phyloP scores from a whole-genome alignment of 352 stramenopile genomes.

The Phytophthora capsici region DNA sequence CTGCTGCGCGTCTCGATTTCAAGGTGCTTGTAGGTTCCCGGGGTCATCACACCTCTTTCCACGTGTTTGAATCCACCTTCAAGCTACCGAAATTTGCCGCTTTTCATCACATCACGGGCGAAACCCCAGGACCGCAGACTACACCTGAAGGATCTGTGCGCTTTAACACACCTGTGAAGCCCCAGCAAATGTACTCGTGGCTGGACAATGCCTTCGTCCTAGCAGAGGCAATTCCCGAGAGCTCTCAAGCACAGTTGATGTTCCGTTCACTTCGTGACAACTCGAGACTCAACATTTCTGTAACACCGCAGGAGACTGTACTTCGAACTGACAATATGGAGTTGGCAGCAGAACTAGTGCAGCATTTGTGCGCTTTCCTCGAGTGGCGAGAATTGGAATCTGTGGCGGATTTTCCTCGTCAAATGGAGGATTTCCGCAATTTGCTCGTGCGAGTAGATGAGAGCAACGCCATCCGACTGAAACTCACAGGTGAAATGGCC shows the following conservation, averaged over 20 bases:
- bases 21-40: constrained; percentile 84
- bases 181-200: constrained; percentile 78
- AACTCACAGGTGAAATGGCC: constrained; percentile 93
- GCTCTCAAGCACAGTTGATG: constrained; percentile 47
- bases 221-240: constrained; percentile 47
- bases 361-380: constrained; percentile 86
- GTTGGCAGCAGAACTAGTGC: constrained; percentile 85
- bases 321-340: constrained; percentile 89
- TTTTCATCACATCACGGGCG: constrained; percentile 65
- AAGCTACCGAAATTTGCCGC: constrained; percentile 88
- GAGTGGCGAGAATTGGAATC: constrained; percentile 90
- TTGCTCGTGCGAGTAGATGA: constrained; percentile 84
- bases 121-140: constrained; percentile 24
- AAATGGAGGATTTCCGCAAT: constrained; percentile 87
- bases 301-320: constrained; percentile 62
- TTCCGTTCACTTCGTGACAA: constrained; percentile 73
- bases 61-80: constrained; percentile 88
- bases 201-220: constrained; percentile 72
- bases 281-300: constrained; percentile 50
- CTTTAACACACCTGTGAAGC: constrained; percentile 76
- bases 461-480: constrained; percentile 88
- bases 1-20: constrained; percentile 67
- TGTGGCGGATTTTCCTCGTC: constrained; percentile 82
- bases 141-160: constrained; percentile 61
- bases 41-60: constrained; percentile 78